Conservation (phyloP, 768 basidiomycete species). For the Naganishia vaughanmartiniae region DNA sequence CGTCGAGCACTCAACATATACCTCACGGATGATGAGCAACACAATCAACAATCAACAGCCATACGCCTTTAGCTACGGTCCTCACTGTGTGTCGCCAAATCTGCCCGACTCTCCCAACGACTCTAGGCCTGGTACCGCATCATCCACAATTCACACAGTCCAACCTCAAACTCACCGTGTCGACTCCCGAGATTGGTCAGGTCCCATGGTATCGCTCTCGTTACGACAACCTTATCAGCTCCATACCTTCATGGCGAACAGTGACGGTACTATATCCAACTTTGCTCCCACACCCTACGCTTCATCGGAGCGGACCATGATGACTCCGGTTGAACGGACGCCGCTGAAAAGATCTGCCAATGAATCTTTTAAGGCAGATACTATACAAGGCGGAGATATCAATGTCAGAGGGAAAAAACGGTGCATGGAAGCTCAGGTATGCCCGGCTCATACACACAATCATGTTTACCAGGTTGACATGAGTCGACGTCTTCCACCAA, state of each 20-base stretch:
- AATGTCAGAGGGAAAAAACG: not conserved
- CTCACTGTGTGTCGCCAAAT: not conserved
- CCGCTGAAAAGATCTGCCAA: not conserved
- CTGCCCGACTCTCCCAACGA: not conserved
- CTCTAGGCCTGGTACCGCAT: not conserved
- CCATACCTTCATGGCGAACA: slow-evolving; percentile 17
- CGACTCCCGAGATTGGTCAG: not conserved
- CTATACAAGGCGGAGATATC: not conserved
- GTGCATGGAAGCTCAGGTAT: not conserved
- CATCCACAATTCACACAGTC: not conserved
- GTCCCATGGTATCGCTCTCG: slow-evolving; percentile 10
- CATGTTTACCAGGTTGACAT: no score
- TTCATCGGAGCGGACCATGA: not conserved
- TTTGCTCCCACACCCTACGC: not conserved
- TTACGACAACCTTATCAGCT: slow-evolving; percentile 3
- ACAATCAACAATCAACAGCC: not conserved
- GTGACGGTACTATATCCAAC: slow-evolving; percentile 5
- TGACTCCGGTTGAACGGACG: not conserved
- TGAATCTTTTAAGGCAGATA: not conserved
- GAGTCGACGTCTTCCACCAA: no score
- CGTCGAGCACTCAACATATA: not conserved
- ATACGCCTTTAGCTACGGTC: not conserved
- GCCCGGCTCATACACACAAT: not conserved
- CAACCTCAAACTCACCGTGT: not conserved
- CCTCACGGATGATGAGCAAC: not conserved